Conservation (phyloP, 495 filamentous ascomycete species). For the Penicillium atrosanguineum region DNA sequence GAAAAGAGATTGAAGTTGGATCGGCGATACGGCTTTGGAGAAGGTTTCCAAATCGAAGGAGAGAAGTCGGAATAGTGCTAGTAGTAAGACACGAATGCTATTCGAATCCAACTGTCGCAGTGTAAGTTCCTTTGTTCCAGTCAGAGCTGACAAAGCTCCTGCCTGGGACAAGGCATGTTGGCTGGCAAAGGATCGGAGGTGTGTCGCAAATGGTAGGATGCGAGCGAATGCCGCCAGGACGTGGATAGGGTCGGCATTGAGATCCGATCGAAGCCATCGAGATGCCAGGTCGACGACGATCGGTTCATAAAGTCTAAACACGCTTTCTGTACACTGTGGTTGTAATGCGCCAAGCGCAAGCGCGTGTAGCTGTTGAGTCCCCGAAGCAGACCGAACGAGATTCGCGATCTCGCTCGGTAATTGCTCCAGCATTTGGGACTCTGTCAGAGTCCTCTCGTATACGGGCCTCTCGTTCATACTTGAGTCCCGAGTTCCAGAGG, state of each 20-base stretch:
- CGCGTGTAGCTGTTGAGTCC: slow-evolving; percentile 65
- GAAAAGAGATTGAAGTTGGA: slow-evolving; percentile 66
- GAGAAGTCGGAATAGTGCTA: slow-evolving; percentile 74
- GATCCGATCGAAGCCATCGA: slow-evolving; percentile 59
- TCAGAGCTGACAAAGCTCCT: slow-evolving; percentile 40
- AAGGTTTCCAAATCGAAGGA: slow-evolving; percentile 69
- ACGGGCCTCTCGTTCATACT: slow-evolving; percentile 43
- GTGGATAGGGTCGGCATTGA: slow-evolving; percentile 42
- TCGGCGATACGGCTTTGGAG: slow-evolving; percentile 57
- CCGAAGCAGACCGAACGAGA: slow-evolving; percentile 60
- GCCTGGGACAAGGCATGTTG: slow-evolving; percentile 43
- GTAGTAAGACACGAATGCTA: slow-evolving; percentile 46
- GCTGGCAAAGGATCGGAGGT: slow-evolving; percentile 54
- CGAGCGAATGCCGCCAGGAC: slow-evolving; percentile 73
- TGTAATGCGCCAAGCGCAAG: slow-evolving; percentile 66
- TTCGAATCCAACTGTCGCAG: slow-evolving; percentile 35
- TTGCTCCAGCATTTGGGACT: slow-evolving; percentile 47
- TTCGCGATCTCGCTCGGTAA: slow-evolving; percentile 64
- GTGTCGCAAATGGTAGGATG: slow-evolving; percentile 74
- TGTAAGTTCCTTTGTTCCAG: slow-evolving; percentile 36
- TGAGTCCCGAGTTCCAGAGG: slow-evolving; percentile 38
- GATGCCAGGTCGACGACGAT: slow-evolving; percentile 78
- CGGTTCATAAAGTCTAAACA: slow-evolving; percentile 68
- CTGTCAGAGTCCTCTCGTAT: slow-evolving; percentile 44
- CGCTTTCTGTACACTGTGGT: slow-evolving; percentile 58